These are phyloP conservation scores for Yarrowia sp. DNA, from an alignment of 805 yeast species.

Conservation along the genomic window DNA sequence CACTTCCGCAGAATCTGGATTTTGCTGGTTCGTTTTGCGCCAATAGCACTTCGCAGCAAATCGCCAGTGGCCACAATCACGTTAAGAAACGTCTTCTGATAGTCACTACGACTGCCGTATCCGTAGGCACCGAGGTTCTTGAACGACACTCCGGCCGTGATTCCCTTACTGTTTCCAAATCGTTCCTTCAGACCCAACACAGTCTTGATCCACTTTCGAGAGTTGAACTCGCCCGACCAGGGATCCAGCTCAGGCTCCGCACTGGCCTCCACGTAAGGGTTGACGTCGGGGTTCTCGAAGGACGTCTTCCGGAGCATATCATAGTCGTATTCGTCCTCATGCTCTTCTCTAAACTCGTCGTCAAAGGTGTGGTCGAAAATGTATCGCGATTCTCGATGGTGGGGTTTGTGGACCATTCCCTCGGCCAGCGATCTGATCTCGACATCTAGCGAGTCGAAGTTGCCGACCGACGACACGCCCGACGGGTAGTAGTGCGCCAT, in stretches of 20 bases:
- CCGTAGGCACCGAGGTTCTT: conserved; percentile 67
- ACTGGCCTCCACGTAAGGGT: conserved; percentile 45
- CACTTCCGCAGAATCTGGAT: conserved; percentile 57
- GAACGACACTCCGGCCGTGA: conserved; percentile 66
- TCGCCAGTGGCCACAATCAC: conserved; percentile 54
- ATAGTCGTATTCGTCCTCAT: conserved; percentile 35
- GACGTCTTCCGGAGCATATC: conserved; percentile 35
- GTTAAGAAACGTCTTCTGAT: conserved; percentile 65
- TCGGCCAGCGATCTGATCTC: conserved; percentile 38
- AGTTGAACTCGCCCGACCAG: conserved; percentile 59
- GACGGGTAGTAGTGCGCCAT: conserved; percentile 31
- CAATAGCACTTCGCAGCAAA: conserved; percentile 43
- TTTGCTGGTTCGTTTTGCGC: conserved; percentile 48
- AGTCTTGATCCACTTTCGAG: conserved; percentile 70
- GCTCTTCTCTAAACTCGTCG: conserved; percentile 37
- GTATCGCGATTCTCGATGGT: conserved; percentile 33
- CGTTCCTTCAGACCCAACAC: conserved; percentile 53
- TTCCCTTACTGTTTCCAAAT: conserved; percentile 47
- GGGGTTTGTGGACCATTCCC: conserved; percentile 31
- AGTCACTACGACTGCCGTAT: conserved; percentile 65
- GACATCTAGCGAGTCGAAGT: conserved; percentile 37
- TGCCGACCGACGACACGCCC: conserved; percentile 34
- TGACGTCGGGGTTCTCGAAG: conserved; percentile 37
- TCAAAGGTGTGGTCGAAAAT: conserved; percentile 33
- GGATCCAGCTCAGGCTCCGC: conserved; percentile 64